Conservation (phyloP, 2,329 filamentous ascomycete genomes). For the Exophiala alcalophila region DNA sequence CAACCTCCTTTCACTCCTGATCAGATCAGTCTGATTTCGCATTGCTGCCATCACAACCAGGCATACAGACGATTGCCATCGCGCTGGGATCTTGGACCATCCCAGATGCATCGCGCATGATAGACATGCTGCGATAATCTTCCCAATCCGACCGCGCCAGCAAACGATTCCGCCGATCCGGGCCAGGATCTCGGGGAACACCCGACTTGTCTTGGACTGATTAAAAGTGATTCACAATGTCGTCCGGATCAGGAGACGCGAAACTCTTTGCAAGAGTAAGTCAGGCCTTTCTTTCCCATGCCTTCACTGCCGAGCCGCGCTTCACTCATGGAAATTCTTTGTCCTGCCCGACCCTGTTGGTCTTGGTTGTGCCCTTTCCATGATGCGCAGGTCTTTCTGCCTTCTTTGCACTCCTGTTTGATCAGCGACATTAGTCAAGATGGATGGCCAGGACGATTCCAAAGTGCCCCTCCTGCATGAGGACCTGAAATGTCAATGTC, state of each 20-base stretch:
- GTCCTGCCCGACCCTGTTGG: conserved; percentile 18
- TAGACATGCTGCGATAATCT: too few species aligned
- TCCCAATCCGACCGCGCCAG: too few species aligned
- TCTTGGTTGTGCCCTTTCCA: conserved; percentile 1
- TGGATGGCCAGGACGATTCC: too few species aligned
- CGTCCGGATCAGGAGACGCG: conserved; percentile 81
- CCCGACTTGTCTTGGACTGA: not conserved
- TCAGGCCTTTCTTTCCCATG: too few species aligned
- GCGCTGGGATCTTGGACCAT: too few species aligned
- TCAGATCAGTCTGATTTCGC: too few species aligned
- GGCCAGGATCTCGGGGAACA: too few species aligned
- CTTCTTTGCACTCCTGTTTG: not conserved
- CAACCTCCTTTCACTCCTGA: conserved; percentile 6
- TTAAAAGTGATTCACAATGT: conserved; percentile 47
- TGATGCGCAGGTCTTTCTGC: not conserved
- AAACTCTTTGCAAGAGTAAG: conserved; percentile 98
- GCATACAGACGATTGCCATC: too few species aligned
- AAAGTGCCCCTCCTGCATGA: not conserved
- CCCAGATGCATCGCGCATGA: too few species aligned
- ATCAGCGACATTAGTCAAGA: too few species aligned
- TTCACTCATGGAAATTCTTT: conserved; percentile 24
- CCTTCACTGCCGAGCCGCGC: conserved; percentile 8
- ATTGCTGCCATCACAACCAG: too few species aligned
- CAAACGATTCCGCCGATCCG: too few species aligned
- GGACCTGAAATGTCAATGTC: not conserved